These are phyloP conservation scores for Sequoia sempervirens DNA, from an alignment of 75 land plant species.

Conservation along the genomic window DNA sequence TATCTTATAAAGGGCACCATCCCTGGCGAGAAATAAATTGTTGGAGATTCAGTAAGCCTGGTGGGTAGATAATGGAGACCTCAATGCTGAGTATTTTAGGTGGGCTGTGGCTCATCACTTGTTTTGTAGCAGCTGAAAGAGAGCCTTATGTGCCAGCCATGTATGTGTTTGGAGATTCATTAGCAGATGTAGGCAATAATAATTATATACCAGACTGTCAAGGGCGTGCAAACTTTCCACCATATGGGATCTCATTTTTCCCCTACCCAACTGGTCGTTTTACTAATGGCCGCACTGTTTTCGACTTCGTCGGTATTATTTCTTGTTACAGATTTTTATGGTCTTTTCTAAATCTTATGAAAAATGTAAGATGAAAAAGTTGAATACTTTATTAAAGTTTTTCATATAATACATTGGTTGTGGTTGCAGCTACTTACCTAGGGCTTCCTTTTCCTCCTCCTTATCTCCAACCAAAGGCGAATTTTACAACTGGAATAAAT, in stretches of 20 bases:
- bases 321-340: background rate
- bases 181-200: constrained; percentile 43
- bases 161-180: constrained; percentile 48
- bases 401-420: background rate
- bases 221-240: constrained; percentile 37
- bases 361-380: too few relatives aligned
- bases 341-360: background rate
- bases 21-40: too few relatives aligned
- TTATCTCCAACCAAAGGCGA: background rate
- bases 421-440: background rate
- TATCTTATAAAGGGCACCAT: too few relatives aligned
- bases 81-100: background rate
- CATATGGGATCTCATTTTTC: constrained; percentile 40
- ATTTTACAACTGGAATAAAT: background rate
- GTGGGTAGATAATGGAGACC: too few relatives aligned
- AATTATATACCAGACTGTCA: constrained; percentile 34
- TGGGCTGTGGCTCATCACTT: background rate
- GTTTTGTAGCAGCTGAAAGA: background rate
- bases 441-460: background rate
- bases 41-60: too few relatives aligned
- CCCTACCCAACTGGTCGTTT: constrained; percentile 46
- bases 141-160: constrained; percentile 14
- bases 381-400: background rate
- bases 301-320: constrained; percentile 33
- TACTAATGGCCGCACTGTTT: constrained; percentile 42